Evolutionary conservation across 208 protist species (phyloP).

Genomic region (Leishmania gerbilli): DNA sequence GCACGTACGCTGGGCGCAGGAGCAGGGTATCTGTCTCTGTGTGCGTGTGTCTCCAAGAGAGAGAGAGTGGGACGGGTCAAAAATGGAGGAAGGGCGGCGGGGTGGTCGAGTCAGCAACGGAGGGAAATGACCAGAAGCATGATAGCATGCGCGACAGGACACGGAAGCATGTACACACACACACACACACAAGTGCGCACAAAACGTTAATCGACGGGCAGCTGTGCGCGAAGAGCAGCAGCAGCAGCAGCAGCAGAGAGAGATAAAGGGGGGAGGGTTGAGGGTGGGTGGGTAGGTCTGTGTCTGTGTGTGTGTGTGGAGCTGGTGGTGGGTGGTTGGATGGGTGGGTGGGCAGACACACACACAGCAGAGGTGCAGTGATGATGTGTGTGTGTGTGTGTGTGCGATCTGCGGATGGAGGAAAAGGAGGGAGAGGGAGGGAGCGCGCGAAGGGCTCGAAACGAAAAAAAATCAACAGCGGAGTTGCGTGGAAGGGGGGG

Average conservation of each 20-base stretch:
- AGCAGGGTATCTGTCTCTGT: not conserved
- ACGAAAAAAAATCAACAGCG: not conserved
- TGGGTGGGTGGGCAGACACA: too few relatives aligned
- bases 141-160: not conserved
- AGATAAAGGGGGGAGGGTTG: not conserved
- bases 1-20: too few relatives aligned
- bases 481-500: not conserved
- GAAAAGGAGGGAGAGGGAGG: not conserved
- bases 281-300: too few relatives aligned
- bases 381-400: not conserved
- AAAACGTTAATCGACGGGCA: too few relatives aligned
- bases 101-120: too few relatives aligned
- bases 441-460: constrained; percentile 8
- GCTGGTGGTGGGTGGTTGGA: not conserved
- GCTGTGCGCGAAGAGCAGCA: too few relatives aligned
- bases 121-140: not conserved
- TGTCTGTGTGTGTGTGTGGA: too few relatives aligned
- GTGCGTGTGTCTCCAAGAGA: not conserved
- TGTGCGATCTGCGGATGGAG: not conserved
- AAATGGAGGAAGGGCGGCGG: too few relatives aligned
- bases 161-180: not conserved
- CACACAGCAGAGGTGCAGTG: not conserved
- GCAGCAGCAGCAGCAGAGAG: not conserved
- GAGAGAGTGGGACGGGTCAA: too few relatives aligned
- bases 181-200: not conserved